phyloP scores from a whole-genome alignment of 2,329 filamentous ascomycete genomes.

The Furcasterigmium sp. region DNA sequence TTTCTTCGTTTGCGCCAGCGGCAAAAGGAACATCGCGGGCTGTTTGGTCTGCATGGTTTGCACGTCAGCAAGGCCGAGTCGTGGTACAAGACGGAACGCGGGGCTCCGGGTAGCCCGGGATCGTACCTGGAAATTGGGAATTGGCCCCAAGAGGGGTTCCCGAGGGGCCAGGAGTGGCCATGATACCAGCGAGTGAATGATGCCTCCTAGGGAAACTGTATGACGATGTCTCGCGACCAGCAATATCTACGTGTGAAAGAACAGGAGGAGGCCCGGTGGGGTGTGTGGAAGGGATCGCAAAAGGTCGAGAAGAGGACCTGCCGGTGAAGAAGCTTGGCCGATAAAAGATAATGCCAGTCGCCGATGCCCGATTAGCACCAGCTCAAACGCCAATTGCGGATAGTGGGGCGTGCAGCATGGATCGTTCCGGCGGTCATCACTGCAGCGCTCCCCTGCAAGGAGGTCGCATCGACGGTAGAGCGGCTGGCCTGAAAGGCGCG shows the following conservation, averaged over 20 bases:
- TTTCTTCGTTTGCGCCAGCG: neutral
- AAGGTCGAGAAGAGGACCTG: neutral
- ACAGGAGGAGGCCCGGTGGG: neutral
- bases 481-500: no score
- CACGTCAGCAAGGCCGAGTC: neutral
- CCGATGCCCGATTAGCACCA: conserved; percentile 1
- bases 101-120: conserved; percentile 1
- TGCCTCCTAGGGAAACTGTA: neutral
- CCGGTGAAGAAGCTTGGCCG: conserved; percentile 1
- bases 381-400: conserved; percentile 10
- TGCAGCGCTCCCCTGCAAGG: no score
- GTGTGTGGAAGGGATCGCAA: neutral
- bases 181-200: neutral
- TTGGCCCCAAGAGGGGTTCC: neutral
- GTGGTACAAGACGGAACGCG: neutral
- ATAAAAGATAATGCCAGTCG: conserved; percentile 1
- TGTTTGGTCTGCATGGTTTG: neutral
- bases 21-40: neutral
- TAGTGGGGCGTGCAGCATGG: conserved; percentile 8
- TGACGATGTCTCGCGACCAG: neutral
- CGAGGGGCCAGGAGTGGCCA: neutral
- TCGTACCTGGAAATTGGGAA: neutral
- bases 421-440: no score
- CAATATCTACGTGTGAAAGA: no score
- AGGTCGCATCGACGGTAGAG: no score